phyloP scores from a whole-genome alignment of 2,329 filamentous ascomycete genomes.

The Colletotrichum navitas region DNA sequence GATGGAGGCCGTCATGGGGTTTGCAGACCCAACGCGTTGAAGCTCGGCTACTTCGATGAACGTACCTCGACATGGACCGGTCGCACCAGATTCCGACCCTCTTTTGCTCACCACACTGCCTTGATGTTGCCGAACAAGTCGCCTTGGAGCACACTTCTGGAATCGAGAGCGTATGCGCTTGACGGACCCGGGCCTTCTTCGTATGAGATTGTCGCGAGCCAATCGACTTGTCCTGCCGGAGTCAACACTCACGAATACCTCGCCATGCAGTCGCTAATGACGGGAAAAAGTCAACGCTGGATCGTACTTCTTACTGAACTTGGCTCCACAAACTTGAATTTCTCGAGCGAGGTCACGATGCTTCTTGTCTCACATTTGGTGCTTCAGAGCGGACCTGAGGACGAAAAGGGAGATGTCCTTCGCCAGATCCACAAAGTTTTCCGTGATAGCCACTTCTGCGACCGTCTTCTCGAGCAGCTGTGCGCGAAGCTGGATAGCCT shows the following conservation, averaged over 20 bases:
- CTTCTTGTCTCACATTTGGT: conserved; percentile 64
- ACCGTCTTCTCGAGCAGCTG: conserved; percentile 61
- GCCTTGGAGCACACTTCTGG: conserved; percentile 51
- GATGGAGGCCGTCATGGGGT: conserved; percentile 49
- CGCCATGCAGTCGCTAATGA: conserved; percentile 62
- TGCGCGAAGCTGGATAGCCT: conserved; percentile 58
- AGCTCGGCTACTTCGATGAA: conserved; percentile 62
- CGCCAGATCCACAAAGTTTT: conserved; percentile 65
- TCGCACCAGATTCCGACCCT: conserved; percentile 48
- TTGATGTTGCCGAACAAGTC: conserved; percentile 53
- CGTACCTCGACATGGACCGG: conserved; percentile 54
- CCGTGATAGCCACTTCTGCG: conserved; percentile 62
- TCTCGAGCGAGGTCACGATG: conserved; percentile 65
- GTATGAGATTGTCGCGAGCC: conserved; percentile 65
- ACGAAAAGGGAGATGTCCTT: conserved; percentile 47
- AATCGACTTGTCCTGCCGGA: conserved; percentile 59
- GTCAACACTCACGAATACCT: conserved; percentile 65
- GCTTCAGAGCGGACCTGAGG: conserved; percentile 66
- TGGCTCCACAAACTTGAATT: conserved; percentile 68
- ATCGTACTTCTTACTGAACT: conserved; percentile 62
- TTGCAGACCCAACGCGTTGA: conserved; percentile 60
- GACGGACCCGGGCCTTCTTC: conserved; percentile 61
- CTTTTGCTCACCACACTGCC: conserved; percentile 60
- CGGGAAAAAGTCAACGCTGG: conserved; percentile 64
- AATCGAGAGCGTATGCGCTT: conserved; percentile 46